phyloP scores from a whole-genome alignment of 2,329 filamentous ascomycete genomes.

The Uncinocarpus reesii region DNA sequence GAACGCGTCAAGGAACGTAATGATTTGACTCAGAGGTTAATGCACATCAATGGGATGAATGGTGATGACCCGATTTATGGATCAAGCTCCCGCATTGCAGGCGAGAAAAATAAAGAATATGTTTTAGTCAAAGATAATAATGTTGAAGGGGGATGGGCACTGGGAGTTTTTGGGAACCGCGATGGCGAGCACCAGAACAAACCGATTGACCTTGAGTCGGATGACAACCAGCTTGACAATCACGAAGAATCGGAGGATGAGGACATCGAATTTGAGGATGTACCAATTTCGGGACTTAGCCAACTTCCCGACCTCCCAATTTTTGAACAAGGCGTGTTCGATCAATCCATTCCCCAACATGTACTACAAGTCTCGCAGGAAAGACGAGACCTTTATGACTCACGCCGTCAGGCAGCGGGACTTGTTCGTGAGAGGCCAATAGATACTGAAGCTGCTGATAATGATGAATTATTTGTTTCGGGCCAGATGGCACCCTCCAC shows the following conservation, averaged over 20 bases:
- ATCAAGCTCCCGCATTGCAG: conserved; percentile 42
- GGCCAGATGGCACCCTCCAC: conserved; percentile 36
- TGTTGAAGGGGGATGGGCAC: conserved; percentile 87
- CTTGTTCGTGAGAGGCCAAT: conserved; percentile 25
- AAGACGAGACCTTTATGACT: conserved; percentile 40
- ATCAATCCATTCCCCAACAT: conserved; percentile 28
- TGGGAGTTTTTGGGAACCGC: conserved; percentile 84
- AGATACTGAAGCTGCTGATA: conserved; percentile 12
- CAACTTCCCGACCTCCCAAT: conserved; percentile 57
- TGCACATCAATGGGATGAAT: conserved; percentile 88
- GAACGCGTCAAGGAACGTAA: conserved; percentile 88
- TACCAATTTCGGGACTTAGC: conserved; percentile 83
- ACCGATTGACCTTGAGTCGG: conserved; percentile 79
- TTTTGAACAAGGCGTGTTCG: conserved; percentile 29
- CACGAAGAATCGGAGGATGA: conserved; percentile 57
- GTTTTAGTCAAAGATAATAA: conserved; percentile 93
- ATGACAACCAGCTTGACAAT: conserved; percentile 41
- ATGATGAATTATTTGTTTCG: conserved; percentile 48
- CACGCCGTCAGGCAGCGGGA: conserved; percentile 22
- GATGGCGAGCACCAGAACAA: conserved; percentile 69
- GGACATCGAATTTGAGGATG: conserved; percentile 79
- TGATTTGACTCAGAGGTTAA: conserved; percentile 83
- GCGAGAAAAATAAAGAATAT: conserved; percentile 86
- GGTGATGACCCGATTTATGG: conserved; percentile 60
- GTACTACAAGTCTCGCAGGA: conserved; percentile 32